phyloP scores from a whole-genome alignment of 768 basidiomycete species.

The Fomitopsis pulvina region DNA sequence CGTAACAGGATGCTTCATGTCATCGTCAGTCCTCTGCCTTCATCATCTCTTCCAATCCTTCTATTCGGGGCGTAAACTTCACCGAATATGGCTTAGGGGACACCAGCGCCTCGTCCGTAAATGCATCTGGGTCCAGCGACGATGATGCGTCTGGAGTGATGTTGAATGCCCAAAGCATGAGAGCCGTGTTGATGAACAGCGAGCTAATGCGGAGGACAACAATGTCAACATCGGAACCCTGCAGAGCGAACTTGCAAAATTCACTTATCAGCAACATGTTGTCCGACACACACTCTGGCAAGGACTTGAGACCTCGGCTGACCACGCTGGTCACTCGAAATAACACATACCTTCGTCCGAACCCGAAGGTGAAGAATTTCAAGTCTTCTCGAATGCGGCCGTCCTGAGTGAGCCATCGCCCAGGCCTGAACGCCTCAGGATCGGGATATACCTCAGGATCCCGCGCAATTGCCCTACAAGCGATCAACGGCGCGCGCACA shows the following conservation, averaged over 20 bases:
- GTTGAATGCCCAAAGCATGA: slow-evolving; percentile 60
- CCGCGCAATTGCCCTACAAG: slow-evolving; percentile 23
- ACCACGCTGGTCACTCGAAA: background rate
- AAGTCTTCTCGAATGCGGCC: slow-evolving; percentile 23
- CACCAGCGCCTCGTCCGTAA: slow-evolving; percentile 57
- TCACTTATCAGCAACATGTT: slow-evolving; percentile 42
- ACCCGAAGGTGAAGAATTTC: slow-evolving; percentile 28
- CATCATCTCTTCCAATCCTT: slow-evolving; percentile 7
- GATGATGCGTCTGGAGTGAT: slow-evolving; percentile 42
- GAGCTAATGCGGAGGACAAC: slow-evolving; percentile 29
- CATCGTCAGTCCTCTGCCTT: no score
- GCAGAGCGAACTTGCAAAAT: background rate
- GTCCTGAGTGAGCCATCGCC: slow-evolving; percentile 26
- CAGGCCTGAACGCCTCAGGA: slow-evolving; percentile 25
- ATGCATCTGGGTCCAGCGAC: slow-evolving; percentile 55
- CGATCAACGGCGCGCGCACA: background rate
- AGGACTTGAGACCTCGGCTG: background rate
- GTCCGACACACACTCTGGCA: slow-evolving; percentile 58
- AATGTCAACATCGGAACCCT: background rate
- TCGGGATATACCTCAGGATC: slow-evolving; percentile 28
- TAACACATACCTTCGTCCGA: slow-evolving; percentile 26
- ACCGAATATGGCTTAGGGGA: slow-evolving; percentile 60
- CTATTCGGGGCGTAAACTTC: slow-evolving; percentile 43
- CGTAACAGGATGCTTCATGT: no score
- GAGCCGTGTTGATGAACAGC: slow-evolving; percentile 57